Percentiles rank a stretch among this genome's conserved stretches.
phyloP scores from a whole-genome alignment of 75 land plant species.

The Pseudotsuga menziesii region DNA sequence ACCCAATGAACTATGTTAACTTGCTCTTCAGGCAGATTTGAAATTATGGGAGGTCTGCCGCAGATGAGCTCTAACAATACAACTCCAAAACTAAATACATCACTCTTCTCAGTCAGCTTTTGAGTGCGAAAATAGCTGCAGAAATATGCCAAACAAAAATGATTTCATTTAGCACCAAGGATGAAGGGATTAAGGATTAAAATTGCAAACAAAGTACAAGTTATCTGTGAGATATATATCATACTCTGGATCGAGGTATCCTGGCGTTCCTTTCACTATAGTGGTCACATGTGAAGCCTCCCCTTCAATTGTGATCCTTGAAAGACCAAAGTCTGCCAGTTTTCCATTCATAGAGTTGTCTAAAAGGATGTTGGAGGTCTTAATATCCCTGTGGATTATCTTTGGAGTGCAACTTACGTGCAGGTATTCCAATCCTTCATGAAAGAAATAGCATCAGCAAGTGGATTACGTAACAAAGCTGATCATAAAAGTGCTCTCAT shows the following conservation, averaged over 20 bases:
- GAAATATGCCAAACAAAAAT: too few species aligned
- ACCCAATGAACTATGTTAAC: not conserved
- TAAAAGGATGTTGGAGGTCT: conserved; percentile 13
- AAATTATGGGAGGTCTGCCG: not conserved
- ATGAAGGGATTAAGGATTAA: too few species aligned
- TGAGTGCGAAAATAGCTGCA: not conserved
- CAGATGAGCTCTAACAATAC: conserved; percentile 3
- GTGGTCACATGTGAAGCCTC: conserved; percentile 15
- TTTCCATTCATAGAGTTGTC: conserved; percentile 6
- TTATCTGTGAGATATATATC: not conserved
- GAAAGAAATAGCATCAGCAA: not conserved
- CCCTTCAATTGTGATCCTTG: not conserved
- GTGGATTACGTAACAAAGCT: not conserved
- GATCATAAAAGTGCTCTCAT: not conserved
- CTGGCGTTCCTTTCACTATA: conserved; percentile 20
- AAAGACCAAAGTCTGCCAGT: conserved; percentile 16
- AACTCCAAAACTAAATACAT: conserved; percentile 12
- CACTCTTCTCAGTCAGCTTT: conserved; percentile 7
- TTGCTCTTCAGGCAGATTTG: not conserved
- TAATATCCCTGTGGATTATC: conserved; percentile 17
- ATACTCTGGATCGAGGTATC: conserved; percentile 21
- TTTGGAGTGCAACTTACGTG: conserved; percentile 10
- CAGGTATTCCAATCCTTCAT: conserved; percentile 16
- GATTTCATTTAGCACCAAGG: not conserved
- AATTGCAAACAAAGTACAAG: not conserved